These are phyloP conservation scores for Dothistroma pini DNA, from an alignment of 2,329 filamentous ascomycete species.

Conservation along the genomic window DNA sequence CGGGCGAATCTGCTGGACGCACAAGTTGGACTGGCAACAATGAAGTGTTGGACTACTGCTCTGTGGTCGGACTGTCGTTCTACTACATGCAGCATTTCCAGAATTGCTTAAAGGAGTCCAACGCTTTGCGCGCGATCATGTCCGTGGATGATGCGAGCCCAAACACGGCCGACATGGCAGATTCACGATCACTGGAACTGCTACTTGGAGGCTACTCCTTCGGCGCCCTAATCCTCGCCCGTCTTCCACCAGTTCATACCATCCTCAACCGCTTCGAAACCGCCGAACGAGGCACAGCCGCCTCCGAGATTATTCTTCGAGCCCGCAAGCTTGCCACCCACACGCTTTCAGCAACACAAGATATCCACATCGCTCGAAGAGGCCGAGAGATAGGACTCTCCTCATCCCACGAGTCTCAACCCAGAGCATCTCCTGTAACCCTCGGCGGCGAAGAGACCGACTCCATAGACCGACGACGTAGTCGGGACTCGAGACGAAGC, in stretches of 20 bases:
- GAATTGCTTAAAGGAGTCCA: constrained; percentile 2
- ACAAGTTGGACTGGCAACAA: constrained; percentile 85
- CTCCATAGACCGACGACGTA: constrained; percentile 38
- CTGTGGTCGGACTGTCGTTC: constrained; percentile 74
- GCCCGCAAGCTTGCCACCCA: constrained; percentile 62
- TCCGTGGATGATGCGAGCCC: background rate
- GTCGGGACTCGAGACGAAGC: constrained; percentile 39
- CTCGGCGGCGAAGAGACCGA: constrained; percentile 49
- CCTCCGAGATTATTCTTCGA: constrained; percentile 65
- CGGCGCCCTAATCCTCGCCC: constrained; percentile 74
- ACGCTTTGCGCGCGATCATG: constrained; percentile 3
- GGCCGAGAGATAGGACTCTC: constrained; percentile 22
- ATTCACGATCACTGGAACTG: constrained; percentile 29
- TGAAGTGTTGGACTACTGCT: constrained; percentile 77
- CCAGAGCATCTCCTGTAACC: constrained; percentile 17
- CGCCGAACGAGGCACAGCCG: constrained; percentile 53
- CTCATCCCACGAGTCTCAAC: constrained; percentile 10
- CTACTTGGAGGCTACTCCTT: constrained; percentile 85
- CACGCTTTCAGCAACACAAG: constrained; percentile 25
- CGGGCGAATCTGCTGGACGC: constrained; percentile 66
- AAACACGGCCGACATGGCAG: background rate
- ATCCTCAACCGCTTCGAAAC: constrained; percentile 59
- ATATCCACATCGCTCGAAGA: constrained; percentile 28
- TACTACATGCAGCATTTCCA: constrained; percentile 64
- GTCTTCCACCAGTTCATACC: constrained; percentile 57